Evolutionary conservation across 768 basidiomycete species (phyloP), one percentile per base, ranked within the genome.

Genomic region (Sporobolomyces roseus): DNA sequence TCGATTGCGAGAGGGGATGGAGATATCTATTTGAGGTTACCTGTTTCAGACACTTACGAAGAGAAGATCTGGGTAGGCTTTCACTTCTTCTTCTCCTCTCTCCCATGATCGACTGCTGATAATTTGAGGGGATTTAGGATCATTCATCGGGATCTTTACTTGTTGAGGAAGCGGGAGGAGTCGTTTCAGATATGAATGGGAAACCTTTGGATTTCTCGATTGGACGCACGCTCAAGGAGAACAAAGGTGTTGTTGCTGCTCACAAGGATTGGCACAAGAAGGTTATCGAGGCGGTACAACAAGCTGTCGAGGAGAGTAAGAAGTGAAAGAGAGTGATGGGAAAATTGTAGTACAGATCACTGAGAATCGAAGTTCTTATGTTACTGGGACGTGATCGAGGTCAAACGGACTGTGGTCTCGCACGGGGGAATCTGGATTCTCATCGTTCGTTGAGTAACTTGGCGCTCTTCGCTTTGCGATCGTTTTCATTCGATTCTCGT

Each of bases 1-100:
- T 86, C 87, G 75, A 84, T 98, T 19, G 86, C 87, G 7, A 81
- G 93, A 48, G 92, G 93, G 0, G 89, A 94, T 63, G 93, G 92
- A 1, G 87, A 86, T 2, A 84, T 85, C 41, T 94, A 92, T 77
- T 80, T 91, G 49, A 82, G 90, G 12, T 87, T 91, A 83, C 90
- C 90, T 0, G 86, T 86, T 4, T 65, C 72, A 1, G 86, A 85
- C 8, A 88, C 87, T 3, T 97, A 98, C 78, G 78, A 80, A 68
- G 94, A 97, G 78, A 97, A 97, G 81, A 93, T 98, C n/a, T 99
- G 94, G 93, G 89, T 88, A 68, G 54, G 83, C 25, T 41, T 4
- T 75, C 35, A 21, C 7, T 1, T 36, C 25, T 63, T 30, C 16
- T n/a, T 35, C 54, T 41, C 35, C 30, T 7, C 53, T 10, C 30